phyloP scores from a whole-genome alignment of 2,329 filamentous ascomycete genomes.

The Chaetomiaceae sp. region DNA sequence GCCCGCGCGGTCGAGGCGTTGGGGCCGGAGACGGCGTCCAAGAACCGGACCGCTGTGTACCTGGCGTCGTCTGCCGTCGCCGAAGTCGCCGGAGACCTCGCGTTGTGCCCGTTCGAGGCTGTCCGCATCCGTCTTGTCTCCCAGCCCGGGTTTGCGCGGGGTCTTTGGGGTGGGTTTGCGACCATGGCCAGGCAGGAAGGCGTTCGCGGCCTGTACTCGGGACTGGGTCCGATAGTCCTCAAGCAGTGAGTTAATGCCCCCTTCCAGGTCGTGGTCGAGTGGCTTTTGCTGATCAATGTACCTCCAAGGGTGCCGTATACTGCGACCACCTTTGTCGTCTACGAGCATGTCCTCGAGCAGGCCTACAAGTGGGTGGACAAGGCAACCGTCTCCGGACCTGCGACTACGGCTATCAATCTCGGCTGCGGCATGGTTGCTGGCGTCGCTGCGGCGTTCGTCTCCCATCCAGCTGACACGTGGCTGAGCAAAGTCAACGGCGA shows the following conservation, averaged over 20 bases:
- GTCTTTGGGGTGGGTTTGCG: conserved; percentile 71
- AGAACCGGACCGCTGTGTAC: conserved; percentile 80
- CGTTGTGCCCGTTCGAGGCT: conserved; percentile 86
- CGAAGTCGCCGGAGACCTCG: conserved; percentile 71
- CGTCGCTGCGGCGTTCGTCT: conserved; percentile 68
- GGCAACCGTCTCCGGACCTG: conserved; percentile 27
- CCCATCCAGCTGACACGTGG: conserved; percentile 72
- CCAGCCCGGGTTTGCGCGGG: conserved; percentile 77
- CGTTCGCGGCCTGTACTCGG: conserved; percentile 81
- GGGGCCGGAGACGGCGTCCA: conserved; percentile 69
- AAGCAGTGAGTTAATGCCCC: conserved; percentile 65
- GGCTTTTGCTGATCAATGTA: not conserved
- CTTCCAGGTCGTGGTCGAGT: conserved; percentile 10
- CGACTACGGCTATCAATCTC: conserved; percentile 59
- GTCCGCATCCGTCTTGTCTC: conserved; percentile 92
- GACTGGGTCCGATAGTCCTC: conserved; percentile 83
- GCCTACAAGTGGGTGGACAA: conserved; percentile 25
- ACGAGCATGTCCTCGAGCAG: conserved; percentile 25
- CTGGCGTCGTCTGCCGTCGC: conserved; percentile 62
- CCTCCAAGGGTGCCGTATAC: conserved; percentile 26
- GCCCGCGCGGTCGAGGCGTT: conserved; percentile 77
- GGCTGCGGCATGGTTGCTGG: conserved; percentile 67
- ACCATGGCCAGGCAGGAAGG: conserved; percentile 84
- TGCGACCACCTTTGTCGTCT: conserved; percentile 26
- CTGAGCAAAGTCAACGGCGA: conserved; percentile 77